Percentiles rank a stretch among this genome's conserved stretches.
phyloP scores from a whole-genome alignment of 192 early-diverging fungal species.

The Pilaira anomala region DNA sequence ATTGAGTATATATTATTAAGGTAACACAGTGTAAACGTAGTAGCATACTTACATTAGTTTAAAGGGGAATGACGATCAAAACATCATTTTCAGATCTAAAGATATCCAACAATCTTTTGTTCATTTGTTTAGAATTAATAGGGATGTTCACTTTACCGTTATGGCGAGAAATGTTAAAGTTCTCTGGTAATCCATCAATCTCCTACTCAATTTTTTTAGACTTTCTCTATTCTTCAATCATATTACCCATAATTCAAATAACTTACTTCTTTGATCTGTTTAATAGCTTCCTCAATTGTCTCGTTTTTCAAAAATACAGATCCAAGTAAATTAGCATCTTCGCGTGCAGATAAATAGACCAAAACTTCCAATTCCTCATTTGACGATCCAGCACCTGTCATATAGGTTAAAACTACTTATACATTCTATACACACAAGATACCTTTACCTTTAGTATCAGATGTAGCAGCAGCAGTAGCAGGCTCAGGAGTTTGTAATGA shows the following conservation, averaged over 20 bases:
- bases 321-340: constrained; percentile 55
- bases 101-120: constrained; percentile 45
- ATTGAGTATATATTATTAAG: no score
- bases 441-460: background rate
- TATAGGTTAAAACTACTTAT: constrained; percentile 1
- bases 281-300: constrained; percentile 38
- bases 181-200: constrained; percentile 52
- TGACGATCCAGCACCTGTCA: constrained; percentile 6
- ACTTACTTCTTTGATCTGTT: constrained; percentile 42
- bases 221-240: no score
- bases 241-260: background rate
- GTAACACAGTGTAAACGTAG: no score
- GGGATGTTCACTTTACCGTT: constrained; percentile 60
- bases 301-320: constrained; percentile 55
- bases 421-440: background rate
- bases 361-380: constrained; percentile 50
- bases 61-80: constrained; percentile 33
- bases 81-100: constrained; percentile 57
- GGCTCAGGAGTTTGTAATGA: constrained; percentile 2
- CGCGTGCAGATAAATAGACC: constrained; percentile 44
- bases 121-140: constrained; percentile 56
- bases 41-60: background rate
- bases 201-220: no score
- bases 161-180: constrained; percentile 46
- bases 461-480: background rate